Evolutionary conservation across 208 protist genomes (phyloP).

Genomic region (Leishmania braziliensis): DNA sequence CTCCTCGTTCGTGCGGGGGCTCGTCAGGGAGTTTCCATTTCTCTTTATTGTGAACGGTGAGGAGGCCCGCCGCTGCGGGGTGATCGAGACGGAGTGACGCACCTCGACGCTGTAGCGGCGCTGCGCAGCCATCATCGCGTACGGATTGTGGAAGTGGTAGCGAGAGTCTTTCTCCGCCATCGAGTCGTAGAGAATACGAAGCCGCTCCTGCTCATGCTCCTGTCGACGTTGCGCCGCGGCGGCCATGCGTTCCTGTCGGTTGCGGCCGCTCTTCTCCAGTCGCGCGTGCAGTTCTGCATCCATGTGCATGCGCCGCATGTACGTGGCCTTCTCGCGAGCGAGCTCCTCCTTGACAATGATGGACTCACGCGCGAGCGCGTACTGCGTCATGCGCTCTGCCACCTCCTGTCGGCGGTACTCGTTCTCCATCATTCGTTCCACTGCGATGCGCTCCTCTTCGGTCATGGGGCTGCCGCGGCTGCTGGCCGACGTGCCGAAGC

Average conservation of each 20-base stretch:
- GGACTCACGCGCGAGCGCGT: conserved; percentile 28
- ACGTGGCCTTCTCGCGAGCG: conserved; percentile 38
- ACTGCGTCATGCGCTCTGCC: conserved; percentile 36
- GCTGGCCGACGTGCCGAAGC: background rate
- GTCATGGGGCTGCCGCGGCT: conserved; percentile 36
- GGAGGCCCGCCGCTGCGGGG: conserved; percentile 13
- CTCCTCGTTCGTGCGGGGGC: background rate
- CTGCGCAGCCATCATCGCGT: conserved; percentile 37
- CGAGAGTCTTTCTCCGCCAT: conserved; percentile 28
- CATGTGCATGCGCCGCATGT: conserved; percentile 26
- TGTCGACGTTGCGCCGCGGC: conserved; percentile 30
- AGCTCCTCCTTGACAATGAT: conserved; percentile 46
- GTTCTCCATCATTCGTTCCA: conserved; percentile 65
- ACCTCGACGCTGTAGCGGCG: conserved; percentile 34
- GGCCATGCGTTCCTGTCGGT: conserved; percentile 23
- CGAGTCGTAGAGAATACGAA: conserved; percentile 22
- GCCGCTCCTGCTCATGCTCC: conserved; percentile 35
- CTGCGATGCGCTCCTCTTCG: conserved; percentile 44
- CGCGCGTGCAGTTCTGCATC: conserved; percentile 14
- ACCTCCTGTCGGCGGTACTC: conserved; percentile 53
- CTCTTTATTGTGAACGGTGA: background rate
- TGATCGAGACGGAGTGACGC: conserved; percentile 3
- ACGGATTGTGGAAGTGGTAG: conserved; percentile 41
- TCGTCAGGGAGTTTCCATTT: background rate
- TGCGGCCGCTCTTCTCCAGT: conserved; percentile 17